Evolutionary conservation across 768 basidiomycete species (phyloP).

Genomic region (Cyclocybe cylindracea): DNA sequence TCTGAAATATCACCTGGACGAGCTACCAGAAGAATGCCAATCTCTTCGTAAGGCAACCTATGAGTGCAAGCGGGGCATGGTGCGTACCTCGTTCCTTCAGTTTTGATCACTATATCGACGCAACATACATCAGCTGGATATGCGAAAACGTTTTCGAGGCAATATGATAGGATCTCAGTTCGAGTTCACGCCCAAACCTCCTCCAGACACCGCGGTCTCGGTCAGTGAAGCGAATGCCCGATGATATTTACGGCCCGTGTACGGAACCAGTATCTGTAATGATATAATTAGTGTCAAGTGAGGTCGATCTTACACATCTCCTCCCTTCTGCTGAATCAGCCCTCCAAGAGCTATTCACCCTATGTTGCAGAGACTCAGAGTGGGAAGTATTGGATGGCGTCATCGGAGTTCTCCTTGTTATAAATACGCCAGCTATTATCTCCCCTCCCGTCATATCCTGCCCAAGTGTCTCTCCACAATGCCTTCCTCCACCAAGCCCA

Average conservation of each 20-base stretch:
- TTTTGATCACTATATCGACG: not conserved
- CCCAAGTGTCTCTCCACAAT: slow-evolving; percentile 21
- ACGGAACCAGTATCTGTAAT: too few species aligned
- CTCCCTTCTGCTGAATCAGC: too few species aligned
- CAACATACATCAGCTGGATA: slow-evolving; percentile 60
- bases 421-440: not conserved
- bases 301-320: too few species aligned
- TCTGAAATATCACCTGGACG: slow-evolving; percentile 68
- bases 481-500: slow-evolving; percentile 36
- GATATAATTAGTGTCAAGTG: too few species aligned
- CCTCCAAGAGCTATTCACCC: too few species aligned
- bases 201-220: slow-evolving; percentile 5
- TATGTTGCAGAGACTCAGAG: too few species aligned
- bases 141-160: slow-evolving; percentile 82
- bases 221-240: too few species aligned
- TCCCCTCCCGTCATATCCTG: slow-evolving; percentile 1
- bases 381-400: slow-evolving; percentile 6
- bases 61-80: slow-evolving; percentile 92
- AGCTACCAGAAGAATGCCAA: slow-evolving; percentile 82
- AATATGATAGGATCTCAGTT: slow-evolving; percentile 62
- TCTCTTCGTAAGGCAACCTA: slow-evolving; percentile 79
- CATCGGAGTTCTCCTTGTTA: not conserved
- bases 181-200: slow-evolving; percentile 38
- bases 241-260: too few species aligned
- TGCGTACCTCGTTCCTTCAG: slow-evolving; percentile 33